Base-by-base conservation (phyloP, 805 yeast genomes). In the Suhomyces sp. region DNA sequence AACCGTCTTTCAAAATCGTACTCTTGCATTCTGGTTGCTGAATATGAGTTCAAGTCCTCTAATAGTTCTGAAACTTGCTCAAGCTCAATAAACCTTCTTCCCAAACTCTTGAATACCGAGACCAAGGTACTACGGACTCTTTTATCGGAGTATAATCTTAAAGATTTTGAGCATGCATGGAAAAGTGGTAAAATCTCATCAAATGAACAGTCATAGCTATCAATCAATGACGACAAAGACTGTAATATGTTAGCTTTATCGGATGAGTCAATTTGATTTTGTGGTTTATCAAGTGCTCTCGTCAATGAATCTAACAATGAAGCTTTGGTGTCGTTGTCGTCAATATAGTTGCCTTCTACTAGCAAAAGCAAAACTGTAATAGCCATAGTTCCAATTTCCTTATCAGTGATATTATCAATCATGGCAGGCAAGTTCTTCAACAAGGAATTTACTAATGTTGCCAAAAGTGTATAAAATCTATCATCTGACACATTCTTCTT, bases 1-100 rank as follows among this genome's bases (percentile, higher is more conserved):
- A 93, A 72, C 55, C 96, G 78, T 50, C 80, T 80, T 54, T 85
- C 93, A 66, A 86, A 93, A 69, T 94, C 96, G 44, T 87, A 85
- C 57, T 87, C 91, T 31, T 83, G 85, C 52, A 90, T 70, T 50
- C 89, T 77, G 35, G 70, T 80, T 1, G 65, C 63, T 0, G 91
- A 82, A 61, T 76, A 88, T 0, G 97, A 75, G 64, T 94, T 92
- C 55, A 93, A 71, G 38, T 84, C 90, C 1, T 70, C 70, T 12
- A 90, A 64, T n/a, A 90, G 66, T 0, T 62, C 60, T 1, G 86
- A 81, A 26, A 86, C 82, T 17, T 54, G 54, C 6, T 69, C 64
- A 15, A 69, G 60, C 2, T 73, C 76, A 1, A 63, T 60, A 51
- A 81, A 81, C 50, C 78, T 79, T 2, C 62, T 64, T 17, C 91